Evolutionary conservation across 2,329 filamentous ascomycete genomes (phyloP).

Genomic region (Thelonectria rubi): DNA sequence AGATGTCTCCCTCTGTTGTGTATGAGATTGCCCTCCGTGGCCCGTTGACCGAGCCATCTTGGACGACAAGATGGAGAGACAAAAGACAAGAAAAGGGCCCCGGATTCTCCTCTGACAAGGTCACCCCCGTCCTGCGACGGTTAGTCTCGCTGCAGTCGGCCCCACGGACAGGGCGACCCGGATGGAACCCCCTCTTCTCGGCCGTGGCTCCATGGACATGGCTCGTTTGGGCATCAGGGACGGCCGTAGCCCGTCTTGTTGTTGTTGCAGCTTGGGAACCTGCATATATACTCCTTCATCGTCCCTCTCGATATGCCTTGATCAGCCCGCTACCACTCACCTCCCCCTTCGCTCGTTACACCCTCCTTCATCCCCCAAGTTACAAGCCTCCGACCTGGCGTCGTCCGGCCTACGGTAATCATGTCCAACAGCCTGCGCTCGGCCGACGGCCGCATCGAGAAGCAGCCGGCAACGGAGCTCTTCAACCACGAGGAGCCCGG

Average conservation of each 20-base stretch:
- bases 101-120: slow-evolving; percentile 6
- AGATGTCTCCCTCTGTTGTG: neutral
- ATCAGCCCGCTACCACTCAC: too few species aligned
- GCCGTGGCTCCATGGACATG: neutral
- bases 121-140: neutral
- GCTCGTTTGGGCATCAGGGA: neutral
- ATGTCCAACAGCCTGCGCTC: slow-evolving; percentile 18
- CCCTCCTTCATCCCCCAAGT: too few species aligned
- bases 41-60: neutral
- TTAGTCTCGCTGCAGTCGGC: neutral
- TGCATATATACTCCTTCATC: too few species aligned
- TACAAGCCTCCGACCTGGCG: slow-evolving; percentile 12
- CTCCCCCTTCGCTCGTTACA: too few species aligned
- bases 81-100: slow-evolving; percentile 1
- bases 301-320: too few species aligned
- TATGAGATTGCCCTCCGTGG: neutral
- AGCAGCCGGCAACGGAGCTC: slow-evolving; percentile 10
- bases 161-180: slow-evolving; percentile 12
- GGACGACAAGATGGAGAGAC: too few species aligned
- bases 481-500: slow-evolving; percentile 21
- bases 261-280: neutral
- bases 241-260: neutral
- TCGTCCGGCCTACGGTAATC: slow-evolving; percentile 15
- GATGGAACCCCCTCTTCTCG: slow-evolving; percentile 3
- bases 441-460: slow-evolving; percentile 12